phyloP scores from a whole-genome alignment of 768 basidiomycete genomes.

The Lentinula sp. region DNA sequence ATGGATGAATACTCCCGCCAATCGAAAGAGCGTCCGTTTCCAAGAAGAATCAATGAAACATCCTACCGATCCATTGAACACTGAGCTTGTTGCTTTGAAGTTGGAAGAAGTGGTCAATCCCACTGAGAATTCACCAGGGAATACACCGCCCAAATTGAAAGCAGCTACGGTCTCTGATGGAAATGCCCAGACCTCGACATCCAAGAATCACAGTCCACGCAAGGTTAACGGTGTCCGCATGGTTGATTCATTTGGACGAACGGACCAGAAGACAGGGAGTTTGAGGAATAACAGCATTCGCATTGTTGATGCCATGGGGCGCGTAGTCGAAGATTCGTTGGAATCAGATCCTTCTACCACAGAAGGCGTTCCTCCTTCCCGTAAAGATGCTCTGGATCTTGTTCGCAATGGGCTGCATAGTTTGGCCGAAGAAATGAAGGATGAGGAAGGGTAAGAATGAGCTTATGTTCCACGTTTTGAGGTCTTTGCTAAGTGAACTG shows the following conservation, averaged over 20 bases:
- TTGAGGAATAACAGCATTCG: conserved; percentile 40
- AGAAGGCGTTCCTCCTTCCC: conserved; percentile 24
- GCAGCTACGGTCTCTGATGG: neutral
- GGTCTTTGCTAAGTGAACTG: neutral
- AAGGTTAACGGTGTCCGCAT: conserved; percentile 52
- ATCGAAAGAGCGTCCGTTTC: conserved; percentile 66
- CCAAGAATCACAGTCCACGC: conserved; percentile 25
- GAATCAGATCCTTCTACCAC: conserved; percentile 15
- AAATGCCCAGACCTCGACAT: conserved; percentile 2
- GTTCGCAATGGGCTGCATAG: conserved; percentile 55
- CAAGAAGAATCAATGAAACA: neutral
- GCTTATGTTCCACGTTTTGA: neutral
- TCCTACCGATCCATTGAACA: conserved; percentile 1
- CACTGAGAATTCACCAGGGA: neutral
- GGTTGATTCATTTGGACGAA: conserved; percentile 66
- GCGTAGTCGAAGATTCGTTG: conserved; percentile 35
- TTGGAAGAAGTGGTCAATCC: neutral
- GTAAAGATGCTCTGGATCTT: conserved; percentile 46
- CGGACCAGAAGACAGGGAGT: conserved; percentile 10
- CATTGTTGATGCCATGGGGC: conserved; percentile 67
- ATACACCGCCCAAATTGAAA: neutral
- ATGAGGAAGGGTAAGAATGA: conserved; percentile 46
- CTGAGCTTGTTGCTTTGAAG: neutral
- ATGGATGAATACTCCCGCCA: conserved; percentile 54
- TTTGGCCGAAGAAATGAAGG: conserved; percentile 49